Conservation (phyloP, 768 basidiomycete genomes). For the Tubosaeta sp. region DNA sequence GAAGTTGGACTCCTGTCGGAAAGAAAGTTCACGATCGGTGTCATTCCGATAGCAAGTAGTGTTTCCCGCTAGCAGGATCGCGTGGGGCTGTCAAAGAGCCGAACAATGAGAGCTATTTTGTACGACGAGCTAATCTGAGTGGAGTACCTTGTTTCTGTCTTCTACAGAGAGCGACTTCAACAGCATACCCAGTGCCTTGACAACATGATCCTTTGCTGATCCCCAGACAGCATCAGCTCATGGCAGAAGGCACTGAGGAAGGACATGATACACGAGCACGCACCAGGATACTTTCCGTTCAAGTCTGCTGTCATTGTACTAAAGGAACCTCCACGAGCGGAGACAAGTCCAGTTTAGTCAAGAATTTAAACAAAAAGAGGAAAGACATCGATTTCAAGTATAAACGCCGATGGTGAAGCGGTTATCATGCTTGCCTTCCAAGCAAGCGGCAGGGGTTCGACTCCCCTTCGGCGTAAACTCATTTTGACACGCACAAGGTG, state of each 20-base stretch:
- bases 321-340: no score
- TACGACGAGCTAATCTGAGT: background rate
- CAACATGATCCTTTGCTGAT: constrained; percentile 48
- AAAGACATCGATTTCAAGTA: no score
- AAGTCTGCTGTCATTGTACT: constrained; percentile 7
- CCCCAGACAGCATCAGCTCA: background rate
- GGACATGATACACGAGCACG: background rate
- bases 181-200: constrained; percentile 52
- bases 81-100: constrained; percentile 52
- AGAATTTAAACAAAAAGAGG: no score
- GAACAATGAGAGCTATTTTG: background rate
- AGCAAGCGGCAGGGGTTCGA: constrained; percentile 74
- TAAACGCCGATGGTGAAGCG: constrained; percentile 74
- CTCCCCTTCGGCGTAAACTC: constrained; percentile 53
- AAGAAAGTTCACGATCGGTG: constrained; percentile 77
- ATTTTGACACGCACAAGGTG: no score
- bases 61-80: constrained; percentile 65
- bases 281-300: constrained; percentile 23
- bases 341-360: no score
- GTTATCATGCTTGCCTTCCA: constrained; percentile 95
- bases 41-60: constrained; percentile 66
- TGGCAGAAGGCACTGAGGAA: no score
- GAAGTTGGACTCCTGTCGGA: constrained; percentile 82
- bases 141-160: constrained; percentile 50
- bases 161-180: constrained; percentile 43